Conservation (phyloP, 305 asterid species). For the Fraxinus baroniana region DNA sequence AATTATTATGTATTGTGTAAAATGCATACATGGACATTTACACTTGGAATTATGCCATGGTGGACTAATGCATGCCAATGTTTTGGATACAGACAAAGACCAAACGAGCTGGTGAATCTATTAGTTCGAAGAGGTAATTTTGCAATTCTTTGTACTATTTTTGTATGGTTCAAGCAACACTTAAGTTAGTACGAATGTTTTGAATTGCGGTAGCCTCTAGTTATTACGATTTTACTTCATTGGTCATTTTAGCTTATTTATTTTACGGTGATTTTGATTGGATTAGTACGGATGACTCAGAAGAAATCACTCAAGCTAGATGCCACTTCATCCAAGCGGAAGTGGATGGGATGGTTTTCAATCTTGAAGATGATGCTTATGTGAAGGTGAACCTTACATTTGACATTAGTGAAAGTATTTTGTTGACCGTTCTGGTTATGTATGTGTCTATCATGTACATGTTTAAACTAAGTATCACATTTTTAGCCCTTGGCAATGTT, state of each 20-base stretch:
- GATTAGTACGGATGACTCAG: background rate
- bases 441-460: background rate
- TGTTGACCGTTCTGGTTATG: background rate
- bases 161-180: background rate
- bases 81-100: background rate
- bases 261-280: background rate
- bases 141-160: background rate
- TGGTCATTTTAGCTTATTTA: background rate
- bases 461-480: background rate
- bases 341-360: conserved; percentile 50
- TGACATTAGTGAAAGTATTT: background rate
- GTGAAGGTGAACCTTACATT: conserved; percentile 45
- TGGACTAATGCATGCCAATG: background rate
- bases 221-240: background rate
- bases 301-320: conserved; percentile 42
- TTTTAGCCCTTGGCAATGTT: background rate
- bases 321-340: conserved; percentile 43
- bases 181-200: background rate
- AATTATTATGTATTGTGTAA: background rate
- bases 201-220: background rate
- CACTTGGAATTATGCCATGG: background rate
- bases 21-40: background rate
- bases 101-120: background rate
- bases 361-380: conserved; percentile 55
- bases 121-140: background rate